phyloP scores from a whole-genome alignment of 2,329 filamentous ascomycete genomes.

The Triangularia setosa region DNA sequence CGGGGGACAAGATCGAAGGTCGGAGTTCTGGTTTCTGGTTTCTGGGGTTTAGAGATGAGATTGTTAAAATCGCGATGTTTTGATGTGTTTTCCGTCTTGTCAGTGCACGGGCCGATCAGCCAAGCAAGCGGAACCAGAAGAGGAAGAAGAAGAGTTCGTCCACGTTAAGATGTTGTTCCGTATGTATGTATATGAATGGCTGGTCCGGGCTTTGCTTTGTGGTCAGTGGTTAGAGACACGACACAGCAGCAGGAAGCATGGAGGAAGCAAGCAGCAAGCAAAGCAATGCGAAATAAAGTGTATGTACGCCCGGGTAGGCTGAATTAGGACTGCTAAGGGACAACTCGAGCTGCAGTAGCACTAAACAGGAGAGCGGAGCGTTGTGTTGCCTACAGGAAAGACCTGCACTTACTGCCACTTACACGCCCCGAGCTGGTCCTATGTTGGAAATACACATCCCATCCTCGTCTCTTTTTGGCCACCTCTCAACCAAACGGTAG shows the following conservation, averaged over 20 bases:
- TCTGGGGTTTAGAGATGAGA: too few species aligned
- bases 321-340: conserved; percentile 1
- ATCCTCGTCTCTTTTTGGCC: conserved; percentile 1
- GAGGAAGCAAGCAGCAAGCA: conserved; percentile 1
- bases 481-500: background rate
- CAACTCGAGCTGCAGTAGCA: conserved; percentile 5
- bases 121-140: background rate
- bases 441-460: conserved; percentile 3
- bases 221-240: background rate
- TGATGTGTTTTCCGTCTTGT: background rate
- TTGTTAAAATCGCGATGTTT: background rate
- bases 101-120: conserved; percentile 1
- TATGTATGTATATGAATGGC: background rate
- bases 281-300: background rate
- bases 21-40: too few species aligned
- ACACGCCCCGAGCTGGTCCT: conserved; percentile 7
- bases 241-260: background rate
- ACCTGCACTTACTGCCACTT: conserved; percentile 11
- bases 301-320: background rate
- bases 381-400: conserved; percentile 21
- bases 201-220: background rate
- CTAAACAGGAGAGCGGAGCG: conserved; percentile 7
- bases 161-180: background rate
- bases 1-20: background rate
- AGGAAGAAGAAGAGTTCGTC: background rate